Percentiles rank a stretch among this genome's conserved stretches.
phyloP scores from a whole-genome alignment of 495 filamentous ascomycete genomes.

The Penicillium angulare region DNA sequence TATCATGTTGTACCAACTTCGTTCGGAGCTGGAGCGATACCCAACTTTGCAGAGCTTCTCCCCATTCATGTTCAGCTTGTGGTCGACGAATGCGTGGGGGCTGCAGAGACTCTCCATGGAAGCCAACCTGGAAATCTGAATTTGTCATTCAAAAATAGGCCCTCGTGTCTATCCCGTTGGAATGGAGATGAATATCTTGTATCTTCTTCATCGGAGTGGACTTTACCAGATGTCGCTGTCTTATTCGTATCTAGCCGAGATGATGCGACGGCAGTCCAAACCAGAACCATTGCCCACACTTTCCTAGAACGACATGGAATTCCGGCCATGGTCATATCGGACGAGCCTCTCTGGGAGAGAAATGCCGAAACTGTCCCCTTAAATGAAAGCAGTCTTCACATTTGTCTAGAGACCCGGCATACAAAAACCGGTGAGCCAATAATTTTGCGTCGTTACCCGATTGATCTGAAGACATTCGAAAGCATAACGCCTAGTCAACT shows the following conservation, averaged over 20 bases:
- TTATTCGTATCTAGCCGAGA: constrained; percentile 63
- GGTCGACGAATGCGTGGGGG: constrained; percentile 67
- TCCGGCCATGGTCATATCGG: constrained; percentile 66
- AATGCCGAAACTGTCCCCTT: constrained; percentile 43
- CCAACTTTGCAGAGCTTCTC: constrained; percentile 66
- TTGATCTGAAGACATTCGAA: constrained; percentile 70
- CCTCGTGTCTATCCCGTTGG: constrained; percentile 44
- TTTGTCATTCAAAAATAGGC: constrained; percentile 58
- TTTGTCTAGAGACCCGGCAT: constrained; percentile 65
- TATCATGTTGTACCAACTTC: constrained; percentile 76
- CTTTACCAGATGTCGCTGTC: constrained; percentile 68
- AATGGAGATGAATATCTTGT: constrained; percentile 48
- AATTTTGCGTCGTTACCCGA: constrained; percentile 60
- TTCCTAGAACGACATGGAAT: constrained; percentile 66
- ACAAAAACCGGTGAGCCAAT: constrained; percentile 45
- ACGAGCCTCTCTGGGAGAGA: constrained; percentile 53
- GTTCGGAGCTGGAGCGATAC: constrained; percentile 56
- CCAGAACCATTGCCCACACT: constrained; percentile 52
- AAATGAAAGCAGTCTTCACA: constrained; percentile 59
- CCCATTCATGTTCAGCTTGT: constrained; percentile 74
- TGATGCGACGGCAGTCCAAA: constrained; percentile 42
- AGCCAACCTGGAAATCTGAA: constrained; percentile 47
- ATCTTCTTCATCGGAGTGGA: constrained; percentile 53
- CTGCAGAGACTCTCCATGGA: constrained; percentile 36
- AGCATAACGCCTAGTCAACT: constrained; percentile 71